Evolutionary conservation across 345 rosid species (phyloP).

Genomic region (Hirschfeldia incana): DNA sequence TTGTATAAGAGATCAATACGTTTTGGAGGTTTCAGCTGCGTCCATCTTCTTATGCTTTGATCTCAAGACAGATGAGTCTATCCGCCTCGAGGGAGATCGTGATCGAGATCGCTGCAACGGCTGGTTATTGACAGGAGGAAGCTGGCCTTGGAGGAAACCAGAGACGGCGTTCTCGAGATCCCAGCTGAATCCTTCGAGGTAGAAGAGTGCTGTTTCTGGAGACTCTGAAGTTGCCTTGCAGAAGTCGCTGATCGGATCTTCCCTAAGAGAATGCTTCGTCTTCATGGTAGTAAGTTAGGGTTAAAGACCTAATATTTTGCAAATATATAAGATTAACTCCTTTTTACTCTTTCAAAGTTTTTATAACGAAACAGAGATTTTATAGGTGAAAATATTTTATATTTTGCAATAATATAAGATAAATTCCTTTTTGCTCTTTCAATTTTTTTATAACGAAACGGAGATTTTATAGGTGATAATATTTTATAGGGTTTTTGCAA

Average conservation of each 20-base stretch:
- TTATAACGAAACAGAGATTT: neutral
- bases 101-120: slow-evolving; percentile 3
- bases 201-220: neutral
- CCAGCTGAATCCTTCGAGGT: neutral
- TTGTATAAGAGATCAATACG: neutral
- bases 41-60: neutral
- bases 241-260: neutral
- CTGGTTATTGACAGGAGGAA: neutral
- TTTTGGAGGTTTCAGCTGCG: slow-evolving; percentile 8
- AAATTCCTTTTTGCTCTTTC: neutral
- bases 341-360: neutral
- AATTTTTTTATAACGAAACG: neutral
- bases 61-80: neutral
- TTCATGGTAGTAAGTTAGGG: neutral
- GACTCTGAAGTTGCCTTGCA: neutral
- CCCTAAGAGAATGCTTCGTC: neutral
- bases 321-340: neutral
- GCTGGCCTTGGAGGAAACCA: neutral
- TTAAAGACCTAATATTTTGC: neutral
- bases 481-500: neutral
- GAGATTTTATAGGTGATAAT: neutral
- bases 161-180: neutral
- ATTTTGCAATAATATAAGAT: neutral
- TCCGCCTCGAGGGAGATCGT: neutral
- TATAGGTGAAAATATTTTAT: neutral